A percentile compares a stretch with the other conserved stretches of the same genome.
Conservation (phyloP, 2,329 filamentous ascomycete species). For the Lasiodiplodia sp. region DNA sequence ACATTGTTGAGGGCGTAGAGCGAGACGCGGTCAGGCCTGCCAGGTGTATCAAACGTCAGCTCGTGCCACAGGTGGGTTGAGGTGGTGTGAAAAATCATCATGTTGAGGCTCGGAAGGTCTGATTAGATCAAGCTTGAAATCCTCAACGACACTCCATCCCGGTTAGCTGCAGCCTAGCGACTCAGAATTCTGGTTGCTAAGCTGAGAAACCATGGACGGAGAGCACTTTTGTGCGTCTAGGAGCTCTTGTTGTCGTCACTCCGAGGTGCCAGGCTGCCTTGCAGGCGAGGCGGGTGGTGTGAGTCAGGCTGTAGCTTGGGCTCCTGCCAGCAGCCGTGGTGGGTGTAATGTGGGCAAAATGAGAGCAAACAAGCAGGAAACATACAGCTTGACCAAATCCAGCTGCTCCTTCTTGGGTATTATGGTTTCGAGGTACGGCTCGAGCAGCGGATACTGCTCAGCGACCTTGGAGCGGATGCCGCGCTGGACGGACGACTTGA, state of each 20-base stretch:
- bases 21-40: conserved; percentile 80
- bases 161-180: conserved; percentile 17
- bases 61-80: background rate
- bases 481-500: conserved; percentile 95
- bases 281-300: conserved; percentile 18
- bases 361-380: conserved; percentile 23
- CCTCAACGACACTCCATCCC: conserved; percentile 15
- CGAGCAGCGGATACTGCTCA: conserved; percentile 83
- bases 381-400: conserved; percentile 83
- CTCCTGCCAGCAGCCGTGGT: background rate
- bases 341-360: background rate
- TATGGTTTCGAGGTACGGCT: conserved; percentile 89
- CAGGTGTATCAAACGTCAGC: conserved; percentile 4
- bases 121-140: conserved; percentile 27
- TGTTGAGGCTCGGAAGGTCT: background rate
- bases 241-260: conserved; percentile 19
- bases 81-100: background rate
- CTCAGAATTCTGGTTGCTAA: background rate
- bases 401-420: conserved; percentile 94
- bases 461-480: conserved; percentile 82
- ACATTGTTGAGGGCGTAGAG: conserved; percentile 82
- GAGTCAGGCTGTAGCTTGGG: conserved; percentile 19
- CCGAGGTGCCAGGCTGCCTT: background rate
- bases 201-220: background rate
- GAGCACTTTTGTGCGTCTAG: conserved; percentile 3